These are phyloP conservation scores for Tylopilus rubrobrunneus DNA, from an alignment of 768 basidiomycete species.

Conservation along the genomic window DNA sequence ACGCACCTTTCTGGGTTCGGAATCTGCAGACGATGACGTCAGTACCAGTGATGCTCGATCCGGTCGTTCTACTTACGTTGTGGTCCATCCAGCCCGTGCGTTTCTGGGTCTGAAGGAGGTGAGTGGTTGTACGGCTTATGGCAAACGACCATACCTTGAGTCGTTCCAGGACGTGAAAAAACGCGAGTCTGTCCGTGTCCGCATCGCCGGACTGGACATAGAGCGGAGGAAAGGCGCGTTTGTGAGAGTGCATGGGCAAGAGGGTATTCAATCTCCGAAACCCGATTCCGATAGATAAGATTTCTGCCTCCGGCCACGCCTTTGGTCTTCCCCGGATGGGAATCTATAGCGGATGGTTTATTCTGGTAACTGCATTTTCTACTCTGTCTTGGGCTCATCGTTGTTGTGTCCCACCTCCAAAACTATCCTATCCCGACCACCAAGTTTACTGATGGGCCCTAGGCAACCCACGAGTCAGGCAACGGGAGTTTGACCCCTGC, in stretches of 20 bases:
- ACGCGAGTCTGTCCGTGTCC: constrained; percentile 72
- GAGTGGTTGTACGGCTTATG: neutral
- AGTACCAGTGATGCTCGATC: neutral
- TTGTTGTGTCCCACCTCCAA: too few relatives aligned
- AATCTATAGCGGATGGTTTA: too few relatives aligned
- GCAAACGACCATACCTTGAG: constrained; percentile 59
- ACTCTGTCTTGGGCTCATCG: too few relatives aligned
- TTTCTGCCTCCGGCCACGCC: neutral
- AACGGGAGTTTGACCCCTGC: too few relatives aligned
- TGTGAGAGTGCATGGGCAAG: constrained; percentile 1
- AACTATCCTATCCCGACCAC: too few relatives aligned
- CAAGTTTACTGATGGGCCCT: too few relatives aligned
- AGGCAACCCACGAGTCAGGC: too few relatives aligned
- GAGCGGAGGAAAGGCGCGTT: constrained; percentile 52
- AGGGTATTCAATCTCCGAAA: too few relatives aligned
- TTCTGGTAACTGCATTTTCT: too few relatives aligned
- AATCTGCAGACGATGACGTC: constrained; percentile 46
- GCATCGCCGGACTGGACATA: constrained; percentile 52
- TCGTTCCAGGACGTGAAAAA: constrained; percentile 84
- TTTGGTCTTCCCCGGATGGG: too few relatives aligned
- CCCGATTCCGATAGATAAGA: constrained; percentile 23
- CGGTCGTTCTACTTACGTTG: constrained; percentile 30
- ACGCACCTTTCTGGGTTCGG: constrained; percentile 74
- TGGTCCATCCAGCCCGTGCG: constrained; percentile 93
- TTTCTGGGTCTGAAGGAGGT: constrained; percentile 72